Evolutionary conservation across 2,329 filamentous ascomycete genomes (phyloP).

Genomic region (Aspergillus carbonarius): DNA sequence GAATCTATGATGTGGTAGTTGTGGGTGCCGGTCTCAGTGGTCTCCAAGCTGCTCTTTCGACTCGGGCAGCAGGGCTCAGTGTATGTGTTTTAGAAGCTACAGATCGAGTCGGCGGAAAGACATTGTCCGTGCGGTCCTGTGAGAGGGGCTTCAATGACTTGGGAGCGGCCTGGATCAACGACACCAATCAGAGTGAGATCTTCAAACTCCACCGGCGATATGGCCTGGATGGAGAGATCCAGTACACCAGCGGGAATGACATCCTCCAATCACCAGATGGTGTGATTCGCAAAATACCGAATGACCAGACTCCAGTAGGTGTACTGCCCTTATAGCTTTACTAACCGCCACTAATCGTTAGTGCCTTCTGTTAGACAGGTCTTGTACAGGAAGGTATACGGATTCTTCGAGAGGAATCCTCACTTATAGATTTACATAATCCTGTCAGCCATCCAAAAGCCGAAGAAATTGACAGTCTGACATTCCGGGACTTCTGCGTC

Average conservation of each 20-base stretch:
- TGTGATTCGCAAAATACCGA: not conserved
- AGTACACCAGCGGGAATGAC: not conserved
- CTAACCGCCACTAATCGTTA: too few species aligned
- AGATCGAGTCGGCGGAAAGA: constrained; percentile 45
- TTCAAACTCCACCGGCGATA: constrained; percentile 12
- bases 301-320: not conserved
- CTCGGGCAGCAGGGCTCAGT: constrained; percentile 33
- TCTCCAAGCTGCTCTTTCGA: constrained; percentile 35
- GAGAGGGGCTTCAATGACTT: constrained; percentile 30
- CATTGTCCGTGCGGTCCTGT: constrained; percentile 25
- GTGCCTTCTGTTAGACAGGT: not conserved
- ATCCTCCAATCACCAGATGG: not conserved
- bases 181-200: constrained; percentile 18
- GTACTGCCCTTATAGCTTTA: rapidly evolving
- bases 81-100: constrained; percentile 42
- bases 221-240: constrained; percentile 14
- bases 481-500: not conserved
- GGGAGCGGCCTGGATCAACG: constrained; percentile 40
- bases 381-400: not conserved
- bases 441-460: not conserved
- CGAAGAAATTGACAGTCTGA: not conserved
- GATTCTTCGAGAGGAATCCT: not conserved
- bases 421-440: not conserved
- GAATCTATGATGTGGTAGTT: constrained; percentile 30
- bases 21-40: constrained; percentile 43